Conservation (phyloP, 805 yeast genomes). For the Ogataea saltuana region DNA sequence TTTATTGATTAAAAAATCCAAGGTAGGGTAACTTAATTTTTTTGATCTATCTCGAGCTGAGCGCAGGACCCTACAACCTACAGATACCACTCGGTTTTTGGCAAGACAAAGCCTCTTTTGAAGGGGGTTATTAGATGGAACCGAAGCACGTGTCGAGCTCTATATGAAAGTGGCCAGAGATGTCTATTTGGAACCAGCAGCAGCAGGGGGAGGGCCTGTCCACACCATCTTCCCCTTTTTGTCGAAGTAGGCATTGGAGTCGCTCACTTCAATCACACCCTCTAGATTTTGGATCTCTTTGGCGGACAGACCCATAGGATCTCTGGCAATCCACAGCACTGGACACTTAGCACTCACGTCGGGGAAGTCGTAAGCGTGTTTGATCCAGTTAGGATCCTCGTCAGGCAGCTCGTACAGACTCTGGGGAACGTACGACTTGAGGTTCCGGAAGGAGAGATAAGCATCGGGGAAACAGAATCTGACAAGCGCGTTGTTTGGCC, state of each 20-base stretch:
- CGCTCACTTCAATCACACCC: constrained; percentile 60
- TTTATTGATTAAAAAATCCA: too few species aligned
- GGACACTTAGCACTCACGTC: constrained; percentile 70
- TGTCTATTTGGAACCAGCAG: too few species aligned
- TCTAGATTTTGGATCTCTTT: constrained; percentile 56
- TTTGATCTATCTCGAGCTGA: too few species aligned
- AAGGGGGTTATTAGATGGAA: too few species aligned
- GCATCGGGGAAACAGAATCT: constrained; percentile 58
- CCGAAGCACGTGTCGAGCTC: too few species aligned
- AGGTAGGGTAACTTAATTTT: too few species aligned
- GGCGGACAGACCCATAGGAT: constrained; percentile 78
- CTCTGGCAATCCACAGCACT: constrained; percentile 88
- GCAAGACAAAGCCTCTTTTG: too few species aligned
- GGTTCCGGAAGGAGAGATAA: constrained; percentile 50
- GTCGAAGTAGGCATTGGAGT: constrained; percentile 63
- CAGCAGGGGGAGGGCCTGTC: constrained; percentile 54
- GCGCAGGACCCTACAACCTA: too few species aligned
- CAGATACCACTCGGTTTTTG: too few species aligned
- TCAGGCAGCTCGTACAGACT: constrained; percentile 52
- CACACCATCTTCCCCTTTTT: constrained; percentile 49
- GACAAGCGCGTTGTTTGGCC: constrained; percentile 25
- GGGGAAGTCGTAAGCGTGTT: constrained; percentile 77
- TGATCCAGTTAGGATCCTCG: constrained; percentile 43
- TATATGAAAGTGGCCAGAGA: too few species aligned
- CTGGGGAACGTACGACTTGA: constrained; percentile 56